Base-by-base conservation (phyloP, 192 early-diverging fungal genomes). In the Coemansia sp. region DNA sequence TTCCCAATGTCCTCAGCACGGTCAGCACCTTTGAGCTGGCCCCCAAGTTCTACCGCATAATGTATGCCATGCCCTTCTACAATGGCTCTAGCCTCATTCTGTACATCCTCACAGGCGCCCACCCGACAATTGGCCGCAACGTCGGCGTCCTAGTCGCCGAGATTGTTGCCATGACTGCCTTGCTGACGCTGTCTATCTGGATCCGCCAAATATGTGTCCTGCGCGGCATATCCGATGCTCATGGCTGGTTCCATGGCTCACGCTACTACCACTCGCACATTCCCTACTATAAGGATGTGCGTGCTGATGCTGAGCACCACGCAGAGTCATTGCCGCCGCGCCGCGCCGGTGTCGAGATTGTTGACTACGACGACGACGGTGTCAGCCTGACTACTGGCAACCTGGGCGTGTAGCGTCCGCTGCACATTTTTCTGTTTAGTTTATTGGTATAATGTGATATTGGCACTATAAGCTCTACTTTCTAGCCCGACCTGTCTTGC, bases 41-140 rank as follows among this genome's bases (percentile, higher is more conserved):
- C 28, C 79, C 84, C 12, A 34, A 26, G 20, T 83, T 85, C 68
- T 85, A 76, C 60, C 71, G 74, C 26, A 71, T 82, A 47, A 63
- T 79, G 37, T 83, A 85, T 46, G 75, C 82, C 15, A 63, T 73
- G 63, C 84, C 84, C 4, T 83, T 81, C 49, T 78, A 70, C 58
- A 85, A 85, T 21, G 81, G 73, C 24, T 64, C 61, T 48, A 74
- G 66, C 28, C 68, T 83, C 36, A 50, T 76, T 11, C 66, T 74
- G 17, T 71, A 71, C 57, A 46, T 83, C 18, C 64, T 77, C 24
- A 76, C 69, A 53, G 84, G 82, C 24, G 82, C 78, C 4, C 81
- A 83, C 52, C 70, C 76, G 15, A 59, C 71, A 14, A 20, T 75
- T 15, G 56, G 49, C 12, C 81, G 67, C 60, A 82, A 84, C 26